These are phyloP conservation scores for Dothideomycetes sp. DNA, from an alignment of 2,329 filamentous ascomycete species.

Conservation along the genomic window DNA sequence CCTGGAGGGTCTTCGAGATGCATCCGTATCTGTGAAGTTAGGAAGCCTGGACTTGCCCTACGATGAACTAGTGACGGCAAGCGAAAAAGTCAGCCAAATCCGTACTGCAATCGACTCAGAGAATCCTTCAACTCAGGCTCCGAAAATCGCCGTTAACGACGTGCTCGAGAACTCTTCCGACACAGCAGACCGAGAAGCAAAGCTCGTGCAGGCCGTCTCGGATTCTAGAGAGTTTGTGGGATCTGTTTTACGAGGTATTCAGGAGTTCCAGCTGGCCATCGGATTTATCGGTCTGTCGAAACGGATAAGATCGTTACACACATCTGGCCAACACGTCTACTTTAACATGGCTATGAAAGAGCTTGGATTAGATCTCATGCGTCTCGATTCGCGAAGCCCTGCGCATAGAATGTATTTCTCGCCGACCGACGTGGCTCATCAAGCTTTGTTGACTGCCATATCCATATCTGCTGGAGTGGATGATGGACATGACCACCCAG, in stretches of 20 bases:
- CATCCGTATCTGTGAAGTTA: constrained; percentile 80
- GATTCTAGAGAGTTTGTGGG: constrained; percentile 89
- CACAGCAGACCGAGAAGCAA: constrained; percentile 63
- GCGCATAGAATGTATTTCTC: constrained; percentile 99
- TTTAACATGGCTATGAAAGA: constrained; percentile 94
- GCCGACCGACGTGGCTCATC: constrained; percentile 83
- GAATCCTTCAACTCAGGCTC: constrained; percentile 27
- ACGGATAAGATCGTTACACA: constrained; percentile 59
- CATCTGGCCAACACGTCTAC: constrained; percentile 61
- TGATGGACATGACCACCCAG: constrained; percentile 75
- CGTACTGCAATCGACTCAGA: constrained; percentile 31
- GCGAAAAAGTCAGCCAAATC: constrained; percentile 43
- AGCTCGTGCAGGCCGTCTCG: constrained; percentile 72
- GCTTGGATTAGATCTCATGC: constrained; percentile 83
- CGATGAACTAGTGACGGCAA: constrained; percentile 67
- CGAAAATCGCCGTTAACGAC: constrained; percentile 14
- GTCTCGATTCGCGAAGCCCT: constrained; percentile 83
- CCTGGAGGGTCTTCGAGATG: constrained; percentile 78
- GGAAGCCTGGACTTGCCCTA: constrained; percentile 84
- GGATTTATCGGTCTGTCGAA: constrained; percentile 84
- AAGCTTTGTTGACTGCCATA: constrained; percentile 82
- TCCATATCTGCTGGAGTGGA: constrained; percentile 88
- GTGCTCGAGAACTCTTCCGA: constrained; percentile 44
- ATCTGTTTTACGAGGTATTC: constrained; percentile 83
- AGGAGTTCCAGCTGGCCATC: constrained; percentile 91